Evolutionary conservation across 2,329 filamentous ascomycete genomes (phyloP).

Genomic region (Blumeria graminis): DNA sequence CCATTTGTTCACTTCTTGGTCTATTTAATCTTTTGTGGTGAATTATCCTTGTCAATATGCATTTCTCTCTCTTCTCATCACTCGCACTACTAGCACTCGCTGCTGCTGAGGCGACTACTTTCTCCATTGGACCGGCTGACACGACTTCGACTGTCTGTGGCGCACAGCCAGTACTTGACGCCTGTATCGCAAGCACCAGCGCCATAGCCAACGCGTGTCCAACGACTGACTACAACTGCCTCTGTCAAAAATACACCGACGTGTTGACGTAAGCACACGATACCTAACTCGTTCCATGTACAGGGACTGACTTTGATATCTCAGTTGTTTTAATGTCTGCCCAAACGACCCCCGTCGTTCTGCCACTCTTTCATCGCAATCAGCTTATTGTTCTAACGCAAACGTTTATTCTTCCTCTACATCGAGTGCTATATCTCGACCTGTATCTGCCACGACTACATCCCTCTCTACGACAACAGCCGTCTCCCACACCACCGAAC

Average conservation of each 20-base stretch:
- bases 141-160: slow-evolving; percentile 11
- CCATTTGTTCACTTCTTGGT: too few relatives aligned
- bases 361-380: slow-evolving; percentile 5
- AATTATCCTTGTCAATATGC: slow-evolving; percentile 3
- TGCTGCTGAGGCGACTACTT: slow-evolving; percentile 9
- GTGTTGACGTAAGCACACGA: slow-evolving; percentile 21
- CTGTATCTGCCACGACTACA: slow-evolving; percentile 4
- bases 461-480: neutral
- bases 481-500: neutral
- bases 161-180: slow-evolving; percentile 17
- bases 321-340: slow-evolving; percentile 39
- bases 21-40: too few relatives aligned
- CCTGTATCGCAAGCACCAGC: slow-evolving; percentile 16
- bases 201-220: slow-evolving; percentile 16
- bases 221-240: slow-evolving; percentile 20
- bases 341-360: slow-evolving; percentile 20
- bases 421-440: slow-evolving; percentile 5
- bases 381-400: slow-evolving; percentile 11
- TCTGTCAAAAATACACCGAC: slow-evolving; percentile 29
- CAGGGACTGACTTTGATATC: neutral
- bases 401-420: slow-evolving; percentile 7
- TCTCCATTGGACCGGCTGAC: slow-evolving; percentile 3
- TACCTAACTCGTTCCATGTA: neutral
- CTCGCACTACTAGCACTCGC: slow-evolving; percentile 12
- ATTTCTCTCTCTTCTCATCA: slow-evolving; percentile 7